Percentiles rank a stretch among this genome's conserved stretches.
phyloP scores from a whole-genome alignment of 805 yeast species.

The Wickerhamiella sergipiensis region DNA sequence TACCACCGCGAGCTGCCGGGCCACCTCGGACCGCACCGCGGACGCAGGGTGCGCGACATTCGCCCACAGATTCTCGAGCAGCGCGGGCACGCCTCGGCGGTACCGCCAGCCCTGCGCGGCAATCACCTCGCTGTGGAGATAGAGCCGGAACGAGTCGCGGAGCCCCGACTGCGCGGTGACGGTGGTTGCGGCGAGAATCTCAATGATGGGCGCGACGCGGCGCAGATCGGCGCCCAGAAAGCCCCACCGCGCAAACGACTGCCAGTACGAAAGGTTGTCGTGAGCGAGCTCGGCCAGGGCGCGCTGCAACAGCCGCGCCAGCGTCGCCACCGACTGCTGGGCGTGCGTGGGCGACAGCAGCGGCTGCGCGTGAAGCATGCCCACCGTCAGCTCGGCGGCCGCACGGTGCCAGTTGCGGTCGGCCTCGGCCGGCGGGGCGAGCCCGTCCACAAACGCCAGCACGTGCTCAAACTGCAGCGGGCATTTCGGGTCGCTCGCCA shows the following conservation, averaged over 20 bases:
- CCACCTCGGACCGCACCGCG: slow-evolving; percentile 56
- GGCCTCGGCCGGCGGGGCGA: slow-evolving; percentile 37
- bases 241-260: slow-evolving; percentile 58
- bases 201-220: slow-evolving; percentile 42
- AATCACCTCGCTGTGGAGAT: slow-evolving; percentile 39
- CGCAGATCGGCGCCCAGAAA: slow-evolving; percentile 44
- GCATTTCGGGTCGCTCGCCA: slow-evolving; percentile 35
- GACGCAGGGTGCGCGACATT: slow-evolving; percentile 53
- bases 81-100: slow-evolving; percentile 31
- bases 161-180: slow-evolving; percentile 48
- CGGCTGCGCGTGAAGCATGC: slow-evolving; percentile 7
- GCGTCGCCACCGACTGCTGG: not conserved
- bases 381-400: slow-evolving; percentile 41
- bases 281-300: slow-evolving; percentile 53
- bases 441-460: slow-evolving; percentile 32
- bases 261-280: slow-evolving; percentile 64
- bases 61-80: slow-evolving; percentile 33
- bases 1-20: slow-evolving; percentile 40
- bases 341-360: not conserved
- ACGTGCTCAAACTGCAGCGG: slow-evolving; percentile 38
- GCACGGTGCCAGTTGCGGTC: slow-evolving; percentile 71
- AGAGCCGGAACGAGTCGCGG: slow-evolving; percentile 45
- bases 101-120: slow-evolving; percentile 42
- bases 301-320: not conserved
- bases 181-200: slow-evolving; percentile 33